Evolutionary conservation across 139 green algal genomes (phyloP).

Genomic region (Tetraselmis chui): DNA sequence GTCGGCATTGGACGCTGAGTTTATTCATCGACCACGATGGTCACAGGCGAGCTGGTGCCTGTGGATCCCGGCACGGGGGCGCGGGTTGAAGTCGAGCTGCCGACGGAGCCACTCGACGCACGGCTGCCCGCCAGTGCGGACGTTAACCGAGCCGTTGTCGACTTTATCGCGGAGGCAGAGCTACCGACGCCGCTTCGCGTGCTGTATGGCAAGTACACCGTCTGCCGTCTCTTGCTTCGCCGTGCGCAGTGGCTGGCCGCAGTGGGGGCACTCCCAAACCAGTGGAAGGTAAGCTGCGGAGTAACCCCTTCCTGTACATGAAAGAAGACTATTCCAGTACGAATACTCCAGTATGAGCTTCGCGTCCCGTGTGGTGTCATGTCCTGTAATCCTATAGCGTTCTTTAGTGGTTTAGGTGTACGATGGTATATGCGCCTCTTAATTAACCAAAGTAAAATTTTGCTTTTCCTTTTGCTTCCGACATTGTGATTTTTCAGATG

Average conservation of each 20-base stretch:
- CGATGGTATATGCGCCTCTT: too few species aligned
- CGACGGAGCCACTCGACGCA: background rate
- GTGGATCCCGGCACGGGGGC: background rate
- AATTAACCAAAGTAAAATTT: too few species aligned
- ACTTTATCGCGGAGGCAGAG: background rate
- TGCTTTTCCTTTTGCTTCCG: too few species aligned
- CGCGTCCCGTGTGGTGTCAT: too few species aligned
- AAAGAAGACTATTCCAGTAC: too few species aligned
- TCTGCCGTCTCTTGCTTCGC: background rate
- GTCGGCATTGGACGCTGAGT: too few species aligned
- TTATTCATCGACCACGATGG: too few species aligned
- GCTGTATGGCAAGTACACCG: background rate
- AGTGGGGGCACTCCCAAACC: background rate
- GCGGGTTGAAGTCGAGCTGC: background rate
- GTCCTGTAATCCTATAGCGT: too few species aligned
- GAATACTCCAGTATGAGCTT: too few species aligned
- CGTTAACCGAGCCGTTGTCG: background rate
- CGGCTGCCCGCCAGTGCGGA: background rate
- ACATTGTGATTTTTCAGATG: too few species aligned
- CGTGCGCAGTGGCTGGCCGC: background rate
- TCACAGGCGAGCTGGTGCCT: background rate
- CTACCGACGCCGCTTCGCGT: background rate
- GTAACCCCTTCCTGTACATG: too few species aligned
- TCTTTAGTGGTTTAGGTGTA: too few species aligned
- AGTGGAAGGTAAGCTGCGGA: constrained; percentile 1